phyloP scores from a whole-genome alignment of 2,329 filamentous ascomycete genomes.

The Botryosphaeria dothidea region DNA sequence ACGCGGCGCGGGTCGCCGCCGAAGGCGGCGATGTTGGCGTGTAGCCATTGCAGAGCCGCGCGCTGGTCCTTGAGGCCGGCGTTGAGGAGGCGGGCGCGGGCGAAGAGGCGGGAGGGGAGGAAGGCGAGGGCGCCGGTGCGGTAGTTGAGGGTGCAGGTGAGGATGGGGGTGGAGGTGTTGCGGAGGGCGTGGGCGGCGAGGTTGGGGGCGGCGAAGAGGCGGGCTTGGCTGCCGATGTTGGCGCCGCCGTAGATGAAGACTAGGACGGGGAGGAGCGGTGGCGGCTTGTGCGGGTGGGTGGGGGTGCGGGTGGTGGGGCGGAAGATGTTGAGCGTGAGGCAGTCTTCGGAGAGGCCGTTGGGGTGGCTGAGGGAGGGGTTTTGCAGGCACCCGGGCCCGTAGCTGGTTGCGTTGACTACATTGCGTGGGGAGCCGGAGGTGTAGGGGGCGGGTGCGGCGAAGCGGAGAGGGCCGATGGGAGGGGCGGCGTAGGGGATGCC shows the following conservation, averaged over 20 bases:
- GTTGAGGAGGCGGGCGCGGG: constrained; percentile 55
- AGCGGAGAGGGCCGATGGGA: constrained; percentile 17
- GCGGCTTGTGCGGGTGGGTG: constrained; percentile 32
- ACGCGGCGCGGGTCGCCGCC: constrained; percentile 41
- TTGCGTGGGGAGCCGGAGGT: constrained; percentile 43
- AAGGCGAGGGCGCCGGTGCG: constrained; percentile 75
- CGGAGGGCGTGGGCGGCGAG: constrained; percentile 20
- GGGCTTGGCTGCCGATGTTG: constrained; percentile 20
- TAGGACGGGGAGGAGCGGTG: constrained; percentile 41
- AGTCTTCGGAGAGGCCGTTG: constrained; percentile 12
- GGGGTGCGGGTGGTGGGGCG: constrained; percentile 33
- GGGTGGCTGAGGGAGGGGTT: constrained; percentile 23
- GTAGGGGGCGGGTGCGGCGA: constrained; percentile 10
- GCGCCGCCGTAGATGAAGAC: constrained; percentile 27
- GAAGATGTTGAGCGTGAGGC: constrained; percentile 41
- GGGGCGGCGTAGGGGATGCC: constrained; percentile 19
- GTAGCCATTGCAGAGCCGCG: constrained; percentile 48
- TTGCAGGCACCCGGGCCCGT: constrained; percentile 48
- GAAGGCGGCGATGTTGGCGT: constrained; percentile 45
- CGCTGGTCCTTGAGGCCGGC: constrained; percentile 48
- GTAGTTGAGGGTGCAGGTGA: constrained; percentile 80
- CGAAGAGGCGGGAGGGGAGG: constrained; percentile 54
- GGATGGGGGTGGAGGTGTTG: constrained; percentile 60
- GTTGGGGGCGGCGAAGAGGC: constrained; percentile 34
- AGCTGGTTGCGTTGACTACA: constrained; percentile 38